Percentiles rank a stretch among this genome's conserved stretches.
These are phyloP conservation scores for Aristolochia contorta DNA, from an alignment of 164 flowering plant genomes.

Conservation along the genomic window DNA sequence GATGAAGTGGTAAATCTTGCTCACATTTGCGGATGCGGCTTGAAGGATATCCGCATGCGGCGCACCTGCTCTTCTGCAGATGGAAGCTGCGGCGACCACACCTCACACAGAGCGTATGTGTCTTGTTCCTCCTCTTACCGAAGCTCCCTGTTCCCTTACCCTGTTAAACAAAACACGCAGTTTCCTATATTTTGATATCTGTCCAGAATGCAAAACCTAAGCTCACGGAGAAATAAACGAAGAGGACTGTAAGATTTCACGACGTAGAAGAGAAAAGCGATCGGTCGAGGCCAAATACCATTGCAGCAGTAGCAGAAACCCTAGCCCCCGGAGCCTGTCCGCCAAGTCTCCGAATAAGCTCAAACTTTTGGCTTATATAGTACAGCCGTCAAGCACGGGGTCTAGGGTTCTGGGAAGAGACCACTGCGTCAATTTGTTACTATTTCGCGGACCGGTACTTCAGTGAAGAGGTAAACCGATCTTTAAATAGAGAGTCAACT, in stretches of 20 bases:
- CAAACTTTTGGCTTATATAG: not conserved
- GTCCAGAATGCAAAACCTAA: no score
- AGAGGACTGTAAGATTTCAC: no score
- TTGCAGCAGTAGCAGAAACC: conserved; percentile 13
- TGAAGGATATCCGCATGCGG: conserved; percentile 78
- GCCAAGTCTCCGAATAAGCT: not conserved
- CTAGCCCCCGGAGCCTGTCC: conserved; percentile 6
- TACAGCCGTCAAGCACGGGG: not conserved
- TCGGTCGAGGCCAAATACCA: conserved; percentile 5
- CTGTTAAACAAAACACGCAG: conserved; percentile 15
- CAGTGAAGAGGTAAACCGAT: no score
- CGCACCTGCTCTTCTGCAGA: conserved; percentile 88
- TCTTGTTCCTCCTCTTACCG: conserved; percentile 95
- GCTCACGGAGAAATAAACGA: no score
- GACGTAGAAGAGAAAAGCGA: not conserved
- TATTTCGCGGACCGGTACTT: no score
- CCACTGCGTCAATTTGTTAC: no score
- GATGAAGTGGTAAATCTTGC: not conserved
- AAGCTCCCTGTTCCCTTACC: conserved; percentile 91
- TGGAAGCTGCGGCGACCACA: conserved; percentile 93
- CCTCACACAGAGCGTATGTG: conserved; percentile 86
- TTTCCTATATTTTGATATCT: no score
- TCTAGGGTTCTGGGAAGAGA: no score
- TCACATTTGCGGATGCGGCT: conserved; percentile 67
- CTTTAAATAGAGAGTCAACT: no score